A percentile compares a stretch with the other conserved stretches of the same genome.
Evolutionary conservation across 2,329 filamentous ascomycete species (phyloP).

Genomic region (Microsporum canis): DNA sequence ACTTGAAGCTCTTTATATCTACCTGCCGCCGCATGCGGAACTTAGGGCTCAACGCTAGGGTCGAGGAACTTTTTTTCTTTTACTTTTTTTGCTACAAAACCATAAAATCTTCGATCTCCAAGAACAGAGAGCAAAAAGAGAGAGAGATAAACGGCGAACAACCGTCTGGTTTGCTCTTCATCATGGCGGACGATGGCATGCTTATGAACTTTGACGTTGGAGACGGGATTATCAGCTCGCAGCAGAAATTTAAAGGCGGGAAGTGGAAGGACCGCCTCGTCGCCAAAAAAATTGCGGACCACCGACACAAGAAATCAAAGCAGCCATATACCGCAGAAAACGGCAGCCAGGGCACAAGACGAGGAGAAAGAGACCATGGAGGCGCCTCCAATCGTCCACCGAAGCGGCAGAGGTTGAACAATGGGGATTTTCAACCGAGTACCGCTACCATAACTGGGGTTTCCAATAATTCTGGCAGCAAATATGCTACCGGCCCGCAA

Average conservation of each 20-base stretch:
- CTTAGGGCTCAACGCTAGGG: neutral
- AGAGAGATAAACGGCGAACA: neutral
- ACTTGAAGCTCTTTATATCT: neutral
- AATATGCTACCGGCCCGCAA: conserved; percentile 10
- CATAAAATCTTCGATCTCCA: neutral
- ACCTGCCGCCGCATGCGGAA: neutral
- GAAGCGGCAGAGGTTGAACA: conserved; percentile 33
- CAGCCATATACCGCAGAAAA: conserved; percentile 3
- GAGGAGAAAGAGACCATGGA: conserved; percentile 24
- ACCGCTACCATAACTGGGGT: conserved; percentile 10
- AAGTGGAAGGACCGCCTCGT: conserved; percentile 80
- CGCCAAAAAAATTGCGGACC: conserved; percentile 57
- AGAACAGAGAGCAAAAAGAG: neutral
- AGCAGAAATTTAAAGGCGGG: conserved; percentile 68
- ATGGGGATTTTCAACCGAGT: conserved; percentile 28
- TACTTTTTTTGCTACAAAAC: neutral
- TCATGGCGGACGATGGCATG: conserved; percentile 91
- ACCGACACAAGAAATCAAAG: conserved; percentile 37
- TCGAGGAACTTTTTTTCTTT: neutral
- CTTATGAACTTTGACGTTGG: conserved; percentile 80
- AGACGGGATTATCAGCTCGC: conserved; percentile 52
- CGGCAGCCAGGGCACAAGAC: conserved; percentile 14
- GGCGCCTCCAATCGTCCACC: conserved; percentile 20
- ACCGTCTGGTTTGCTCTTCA: conserved; percentile 5
- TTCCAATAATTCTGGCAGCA: conserved; percentile 5